These are phyloP conservation scores for Termitomyces sp. DNA, from an alignment of 768 basidiomycete species.

Conservation along the genomic window DNA sequence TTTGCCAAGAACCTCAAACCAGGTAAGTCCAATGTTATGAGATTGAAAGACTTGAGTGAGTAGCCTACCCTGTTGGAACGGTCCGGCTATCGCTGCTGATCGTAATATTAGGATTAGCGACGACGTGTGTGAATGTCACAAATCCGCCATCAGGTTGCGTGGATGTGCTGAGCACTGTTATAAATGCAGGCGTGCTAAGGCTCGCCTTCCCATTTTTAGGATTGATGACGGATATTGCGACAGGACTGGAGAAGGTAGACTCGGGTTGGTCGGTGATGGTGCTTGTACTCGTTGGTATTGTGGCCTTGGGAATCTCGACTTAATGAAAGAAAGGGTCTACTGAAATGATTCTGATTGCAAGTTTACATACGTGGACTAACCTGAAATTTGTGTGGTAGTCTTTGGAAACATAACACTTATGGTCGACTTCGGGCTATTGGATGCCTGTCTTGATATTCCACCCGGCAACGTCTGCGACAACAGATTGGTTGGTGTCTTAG, in stretches of 20 bases:
- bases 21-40: not conserved
- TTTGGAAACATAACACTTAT: not conserved
- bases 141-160: slow-evolving; percentile 41
- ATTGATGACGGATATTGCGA: slow-evolving; percentile 38
- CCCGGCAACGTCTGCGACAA: not conserved
- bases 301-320: slow-evolving; percentile 8
- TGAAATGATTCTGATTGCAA: not conserved
- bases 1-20: slow-evolving; percentile 57
- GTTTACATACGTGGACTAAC: not conserved
- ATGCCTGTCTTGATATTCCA: not conserved
- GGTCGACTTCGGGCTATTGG: not conserved
- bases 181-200: slow-evolving; percentile 40
- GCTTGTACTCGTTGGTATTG: slow-evolving; percentile 28
- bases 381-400: slow-evolving; percentile 8
- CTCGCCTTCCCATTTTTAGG: slow-evolving; percentile 32
- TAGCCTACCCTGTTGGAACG: slow-evolving; percentile 22
- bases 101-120: slow-evolving; percentile 45
- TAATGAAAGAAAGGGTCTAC: not conserved
- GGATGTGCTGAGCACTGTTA: slow-evolving; percentile 45
- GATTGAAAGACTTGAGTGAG: not conserved
- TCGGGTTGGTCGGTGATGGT: slow-evolving; percentile 38
- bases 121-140: slow-evolving; percentile 48
- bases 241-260: slow-evolving; percentile 42
- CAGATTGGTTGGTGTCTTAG: not conserved
- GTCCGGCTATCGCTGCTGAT: slow-evolving; percentile 19